Percentiles rank a stretch among this genome's conserved stretches.
phyloP scores from a whole-genome alignment of 148 eudicot species.

The Talinum fruticosum region DNA sequence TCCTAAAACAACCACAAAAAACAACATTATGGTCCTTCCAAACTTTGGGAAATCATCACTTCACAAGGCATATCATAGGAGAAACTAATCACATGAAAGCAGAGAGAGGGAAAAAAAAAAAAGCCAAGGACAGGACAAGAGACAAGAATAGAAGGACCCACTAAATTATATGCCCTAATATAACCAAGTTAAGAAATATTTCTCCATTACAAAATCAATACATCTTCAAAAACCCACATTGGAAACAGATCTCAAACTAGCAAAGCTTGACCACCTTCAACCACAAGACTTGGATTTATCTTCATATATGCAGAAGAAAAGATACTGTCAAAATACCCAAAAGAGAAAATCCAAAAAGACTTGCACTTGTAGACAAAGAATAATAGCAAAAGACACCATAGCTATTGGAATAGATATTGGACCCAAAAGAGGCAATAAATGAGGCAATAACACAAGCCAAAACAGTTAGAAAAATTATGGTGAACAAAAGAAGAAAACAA shows the following conservation, averaged over 20 bases:
- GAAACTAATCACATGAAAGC: too few relatives aligned
- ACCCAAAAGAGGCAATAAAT: not conserved
- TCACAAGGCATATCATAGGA: too few relatives aligned
- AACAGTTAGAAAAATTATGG: not conserved
- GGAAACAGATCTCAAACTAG: not conserved
- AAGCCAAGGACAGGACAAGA: too few relatives aligned
- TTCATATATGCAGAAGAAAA: not conserved
- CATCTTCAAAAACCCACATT: constrained; percentile 1
- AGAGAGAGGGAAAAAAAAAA: too few relatives aligned
- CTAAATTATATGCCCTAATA: constrained; percentile 28
- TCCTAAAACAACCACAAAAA: constrained; percentile 39
- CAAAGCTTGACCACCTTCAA: not conserved
- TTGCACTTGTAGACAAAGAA: not conserved
- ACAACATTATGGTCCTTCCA: not conserved
- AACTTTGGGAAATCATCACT: too few relatives aligned
- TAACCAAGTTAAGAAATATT: not conserved
- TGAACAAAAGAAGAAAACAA: not conserved
- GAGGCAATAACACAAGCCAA: constrained; percentile 7
- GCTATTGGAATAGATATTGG: not conserved
- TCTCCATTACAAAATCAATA: not conserved
- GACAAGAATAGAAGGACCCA: constrained; percentile 9
- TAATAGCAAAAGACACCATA: not conserved
- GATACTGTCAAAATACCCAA: not conserved
- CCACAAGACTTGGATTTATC: not conserved
- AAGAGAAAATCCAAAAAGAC: not conserved